Base-by-base conservation (phyloP, 352 stramenopile species). In the Paralagenidium karlingii region DNA sequence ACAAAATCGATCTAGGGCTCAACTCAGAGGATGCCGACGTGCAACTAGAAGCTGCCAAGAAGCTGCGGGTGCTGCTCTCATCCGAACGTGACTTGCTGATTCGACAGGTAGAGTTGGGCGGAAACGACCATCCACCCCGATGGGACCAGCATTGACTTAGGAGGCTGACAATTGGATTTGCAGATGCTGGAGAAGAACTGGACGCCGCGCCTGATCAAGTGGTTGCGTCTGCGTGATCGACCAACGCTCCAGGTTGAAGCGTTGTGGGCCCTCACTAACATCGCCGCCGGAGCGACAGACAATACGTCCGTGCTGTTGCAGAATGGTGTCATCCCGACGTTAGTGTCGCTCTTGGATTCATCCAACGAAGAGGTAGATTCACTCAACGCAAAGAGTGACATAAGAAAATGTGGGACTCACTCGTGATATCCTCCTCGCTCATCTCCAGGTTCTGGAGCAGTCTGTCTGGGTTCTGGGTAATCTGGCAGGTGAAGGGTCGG, bases 181-280 rank as follows among this genome's bases (percentile, higher is more conserved):
- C 56, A 89, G 76, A 89, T 89, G 76, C 59, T 89, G 21, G 76
- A 89, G 56, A 89, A 91, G 49, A 88, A 91, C 53, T 88, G 75
- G 75, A 91, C 76, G 28, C 77, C 78, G 34, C 66, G 78, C 34
- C 45, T 91, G 21, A 87, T 91, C 53, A 85, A 86, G 49, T 91
- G 75, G 75, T 55, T 91, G 44, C 59, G 71, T 27, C 53, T 88
- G 26, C 58, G 74, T 7, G 78, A 91, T 48, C 69, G 69, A 36
- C 75, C 74, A 36, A 85, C 74, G 38, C 51, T 94, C 15, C 82
- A 96, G 62, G 79, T 96, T 18, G 93, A 97, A 60, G 85, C 91
- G 40, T 59, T 98, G 11, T 95, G 94, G 80, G 84, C 88, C 21
- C 64, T 98, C 11, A 97, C 91, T 6, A 97, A 97, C 60, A 96